Evolutionary conservation across 768 basidiomycete species (phyloP), one percentile per base, ranked within the genome.

Genomic region (Mycena sanguinolenta): DNA sequence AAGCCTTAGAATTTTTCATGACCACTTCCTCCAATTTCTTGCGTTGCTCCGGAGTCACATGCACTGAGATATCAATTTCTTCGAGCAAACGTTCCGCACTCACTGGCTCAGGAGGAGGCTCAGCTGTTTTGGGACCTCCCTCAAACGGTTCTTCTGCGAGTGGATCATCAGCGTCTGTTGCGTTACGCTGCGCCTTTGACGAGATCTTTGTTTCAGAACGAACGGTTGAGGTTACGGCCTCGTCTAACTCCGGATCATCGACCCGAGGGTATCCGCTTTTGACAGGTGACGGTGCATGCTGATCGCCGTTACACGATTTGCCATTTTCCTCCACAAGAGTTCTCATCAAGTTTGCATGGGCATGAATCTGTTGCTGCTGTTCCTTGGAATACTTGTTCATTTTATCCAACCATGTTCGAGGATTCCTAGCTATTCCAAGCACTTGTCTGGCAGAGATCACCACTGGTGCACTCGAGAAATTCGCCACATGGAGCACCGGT

Each of bases 71-170:
- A n/a, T 59, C 23, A 72, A 61, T 0, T 60, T 46, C 1, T 32
- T 7, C 0, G 50, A 70, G 58, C 21, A 60, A 73, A 46, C 23
- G 38, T 1, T 46, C 42, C 2, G n/a, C 1, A 1, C 34, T 4
- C 1, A 67, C 55, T 19, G 28, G 38, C 17, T 78, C 77, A 2
- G 59, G 58, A 0, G 75, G 74, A 0, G 69, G 21, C 42, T 79
- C 78, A 0, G 78, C 55, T 0, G 79, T 80, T 49, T 82, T 82
- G 0, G 80, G 79, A 0, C 79, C 77, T 61, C 79, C 77, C 60
- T 75, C 77, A 2, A 79, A 3, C 3, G 74, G 71, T 6, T 72
- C 67, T 10, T 76, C 74, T 27, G 55, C 68, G 17, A 61, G 28
- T 0, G 58, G 64, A 21, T 73, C 73, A n/a, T 75, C 63, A 0